Base-by-base conservation (phyloP, 257 asterid species). In the Capsicum rhomboideum region DNA sequence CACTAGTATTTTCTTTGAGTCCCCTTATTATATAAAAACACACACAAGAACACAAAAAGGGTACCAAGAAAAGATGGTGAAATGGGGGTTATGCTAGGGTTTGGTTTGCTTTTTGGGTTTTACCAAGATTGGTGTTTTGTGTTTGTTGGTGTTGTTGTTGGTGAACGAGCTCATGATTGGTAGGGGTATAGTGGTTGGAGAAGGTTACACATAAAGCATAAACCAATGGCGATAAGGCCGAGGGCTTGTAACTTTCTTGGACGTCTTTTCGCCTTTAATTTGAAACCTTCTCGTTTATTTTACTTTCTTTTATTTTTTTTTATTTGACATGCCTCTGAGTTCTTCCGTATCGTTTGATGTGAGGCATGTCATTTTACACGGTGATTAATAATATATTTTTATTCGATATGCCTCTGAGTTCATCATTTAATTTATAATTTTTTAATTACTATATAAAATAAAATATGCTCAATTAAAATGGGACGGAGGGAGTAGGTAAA, bases 71-170 rank as follows among this genome's bases (percentile, higher is more conserved):
- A 55, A 55, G 82, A 80, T 66, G 83, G 82, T 69, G 66, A 68
- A 14, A 21, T 10, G 4, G 26, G 50, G 13, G 11, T 40, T 61
- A 58, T 26, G 83, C 44, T 56, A 81, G 89, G 89, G 88, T 79
- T 88, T 88, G 81, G 56, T 84, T 34, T 5, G 37, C 37, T 34
- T 88, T 84, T 82, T 71, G 88, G 82, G 89, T 17, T 88, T 82
- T 84, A 72, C 85, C 83, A 84, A 50, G 87, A 68, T 80, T 80
- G 75, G 21, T 80, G 44, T 59, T 61, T 59, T 80, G 72, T 80
- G 54, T 80, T 86, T 67, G 50, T 50, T 77, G 63, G 34, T 77
- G 63, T 86, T 67, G 50, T 37, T 77, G 63, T 81, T 49, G 40
- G 18, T 66, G 75, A 40, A 34, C 68, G 71, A 34, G 58, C 52